phyloP scores from a whole-genome alignment of 306 rosid genomes.

The Acmispon strigosus region DNA sequence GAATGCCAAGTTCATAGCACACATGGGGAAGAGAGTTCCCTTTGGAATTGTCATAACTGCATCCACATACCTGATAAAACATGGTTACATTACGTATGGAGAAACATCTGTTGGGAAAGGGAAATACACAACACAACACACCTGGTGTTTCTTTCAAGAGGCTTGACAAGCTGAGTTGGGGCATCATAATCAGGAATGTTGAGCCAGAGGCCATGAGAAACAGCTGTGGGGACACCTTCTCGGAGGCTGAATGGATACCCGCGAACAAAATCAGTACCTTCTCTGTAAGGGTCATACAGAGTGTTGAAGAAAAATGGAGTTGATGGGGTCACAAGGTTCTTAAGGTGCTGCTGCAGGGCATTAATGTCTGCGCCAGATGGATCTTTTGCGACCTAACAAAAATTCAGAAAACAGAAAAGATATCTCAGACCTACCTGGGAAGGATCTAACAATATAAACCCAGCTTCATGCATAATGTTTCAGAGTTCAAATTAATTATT shows the following conservation, averaged over 20 bases:
- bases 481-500: too few relatives aligned
- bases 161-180: conserved; percentile 89
- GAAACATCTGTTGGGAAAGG: too few relatives aligned
- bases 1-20: conserved; percentile 86
- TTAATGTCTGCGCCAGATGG: conserved; percentile 72
- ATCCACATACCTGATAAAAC: conserved; percentile 55
- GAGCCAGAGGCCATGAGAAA: conserved; percentile 87
- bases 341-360: conserved; percentile 72
- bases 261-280: conserved; percentile 75
- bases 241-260: conserved; percentile 84
- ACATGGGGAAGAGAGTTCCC: conserved; percentile 81
- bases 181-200: conserved; percentile 90
- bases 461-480: too few relatives aligned
- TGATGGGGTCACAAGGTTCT: conserved; percentile 67
- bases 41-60: conserved; percentile 75
- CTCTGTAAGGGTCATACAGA: conserved; percentile 78
- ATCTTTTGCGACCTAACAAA: conserved; percentile 70
- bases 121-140: too few relatives aligned
- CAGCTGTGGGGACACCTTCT: conserved; percentile 70
- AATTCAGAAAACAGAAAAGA: neutral
- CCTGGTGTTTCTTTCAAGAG: conserved; percentile 75
- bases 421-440: neutral
- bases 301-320: conserved; percentile 85
- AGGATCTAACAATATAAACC: too few relatives aligned
- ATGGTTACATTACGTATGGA: too few relatives aligned